Conservation (phyloP, 2,329 filamentous ascomycete genomes). For the Chaetomium sp. region DNA sequence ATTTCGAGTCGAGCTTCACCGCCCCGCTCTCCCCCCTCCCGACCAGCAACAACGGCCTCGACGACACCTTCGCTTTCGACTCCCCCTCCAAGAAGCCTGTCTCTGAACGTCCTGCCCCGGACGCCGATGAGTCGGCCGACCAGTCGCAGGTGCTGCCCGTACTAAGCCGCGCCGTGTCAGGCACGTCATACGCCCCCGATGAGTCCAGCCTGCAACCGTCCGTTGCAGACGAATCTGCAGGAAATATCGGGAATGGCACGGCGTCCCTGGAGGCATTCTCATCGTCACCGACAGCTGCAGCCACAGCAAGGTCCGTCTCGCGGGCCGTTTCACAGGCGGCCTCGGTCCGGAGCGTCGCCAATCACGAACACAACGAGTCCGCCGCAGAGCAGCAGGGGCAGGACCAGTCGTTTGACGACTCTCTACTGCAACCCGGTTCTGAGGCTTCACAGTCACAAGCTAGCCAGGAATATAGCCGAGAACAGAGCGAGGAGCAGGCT, state of each 20-base stretch:
- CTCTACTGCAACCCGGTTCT: constrained; percentile 40
- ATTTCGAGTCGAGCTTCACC: constrained; percentile 68
- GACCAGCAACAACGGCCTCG: constrained; percentile 50
- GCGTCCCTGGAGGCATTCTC: constrained; percentile 56
- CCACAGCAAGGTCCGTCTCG: constrained; percentile 56
- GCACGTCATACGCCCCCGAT: constrained; percentile 19
- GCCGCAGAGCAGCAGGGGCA: constrained; percentile 17
- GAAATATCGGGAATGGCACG: constrained; percentile 45
- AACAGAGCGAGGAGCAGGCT: constrained; percentile 28
- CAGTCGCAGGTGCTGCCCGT: constrained; percentile 33
- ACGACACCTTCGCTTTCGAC: constrained; percentile 65
- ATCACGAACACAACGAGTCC: constrained; percentile 13
- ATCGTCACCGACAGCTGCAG: constrained; percentile 60
- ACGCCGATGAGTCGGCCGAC: constrained; percentile 22
- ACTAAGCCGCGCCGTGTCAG: constrained; percentile 23
- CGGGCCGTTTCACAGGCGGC: constrained; percentile 51
- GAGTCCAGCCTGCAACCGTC: constrained; percentile 21
- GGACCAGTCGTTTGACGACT: constrained; percentile 33
- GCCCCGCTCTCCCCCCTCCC: constrained; percentile 60
- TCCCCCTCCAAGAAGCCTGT: constrained; percentile 41
- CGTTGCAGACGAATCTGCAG: constrained; percentile 23
- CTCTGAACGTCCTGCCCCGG: constrained; percentile 24
- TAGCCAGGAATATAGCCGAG: constrained; percentile 39
- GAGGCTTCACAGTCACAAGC: constrained; percentile 30
- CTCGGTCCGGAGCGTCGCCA: constrained; percentile 5